Percentiles rank a stretch among this genome's conserved stretches.
Evolutionary conservation across 371 early-diverging fungal genomes (phyloP).

Genomic region (Capillidium heterosporum): DNA sequence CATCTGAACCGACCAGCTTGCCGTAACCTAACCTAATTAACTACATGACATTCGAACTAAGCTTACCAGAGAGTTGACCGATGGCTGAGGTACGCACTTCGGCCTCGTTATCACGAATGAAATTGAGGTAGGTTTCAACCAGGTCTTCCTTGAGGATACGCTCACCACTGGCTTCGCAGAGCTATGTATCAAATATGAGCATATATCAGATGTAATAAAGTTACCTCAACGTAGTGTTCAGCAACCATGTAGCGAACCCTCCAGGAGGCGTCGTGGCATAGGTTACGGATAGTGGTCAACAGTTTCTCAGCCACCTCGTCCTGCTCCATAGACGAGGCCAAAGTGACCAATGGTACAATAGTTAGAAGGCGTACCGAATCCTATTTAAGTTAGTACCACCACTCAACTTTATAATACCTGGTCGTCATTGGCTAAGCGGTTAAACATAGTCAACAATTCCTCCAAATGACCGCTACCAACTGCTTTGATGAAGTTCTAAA

Average conservation of each 20-base stretch:
- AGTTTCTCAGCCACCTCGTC: slow-evolving; percentile 60
- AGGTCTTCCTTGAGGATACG: slow-evolving; percentile 57
- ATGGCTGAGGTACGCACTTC: slow-evolving; percentile 92
- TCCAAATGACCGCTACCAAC: slow-evolving; percentile 49
- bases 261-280: slow-evolving; percentile 91
- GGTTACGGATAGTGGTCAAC: slow-evolving; percentile 43
- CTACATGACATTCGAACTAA: neutral
- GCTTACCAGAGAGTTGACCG: slow-evolving; percentile 63
- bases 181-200: slow-evolving; percentile 15
- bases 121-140: slow-evolving; percentile 46
- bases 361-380: slow-evolving; percentile 94
- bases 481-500: slow-evolving; percentile 38
- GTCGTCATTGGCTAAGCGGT: slow-evolving; percentile 60
- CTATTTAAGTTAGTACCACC: slow-evolving; percentile 11
- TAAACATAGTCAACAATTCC: slow-evolving; percentile 65
- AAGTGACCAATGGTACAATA: slow-evolving; percentile 78
- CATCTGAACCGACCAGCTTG: slow-evolving; percentile 55
- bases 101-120: slow-evolving; percentile 87
- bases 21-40: slow-evolving; percentile 42
- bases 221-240: slow-evolving; percentile 81
- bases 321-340: slow-evolving; percentile 55
- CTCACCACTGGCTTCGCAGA: slow-evolving; percentile 62
- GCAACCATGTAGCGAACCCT: slow-evolving; percentile 96
- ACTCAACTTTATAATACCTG: slow-evolving; percentile 24
- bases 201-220: neutral